Evolutionary conservation across 2,329 filamentous ascomycete species (phyloP).

Genomic region (Fusarium sp.): DNA sequence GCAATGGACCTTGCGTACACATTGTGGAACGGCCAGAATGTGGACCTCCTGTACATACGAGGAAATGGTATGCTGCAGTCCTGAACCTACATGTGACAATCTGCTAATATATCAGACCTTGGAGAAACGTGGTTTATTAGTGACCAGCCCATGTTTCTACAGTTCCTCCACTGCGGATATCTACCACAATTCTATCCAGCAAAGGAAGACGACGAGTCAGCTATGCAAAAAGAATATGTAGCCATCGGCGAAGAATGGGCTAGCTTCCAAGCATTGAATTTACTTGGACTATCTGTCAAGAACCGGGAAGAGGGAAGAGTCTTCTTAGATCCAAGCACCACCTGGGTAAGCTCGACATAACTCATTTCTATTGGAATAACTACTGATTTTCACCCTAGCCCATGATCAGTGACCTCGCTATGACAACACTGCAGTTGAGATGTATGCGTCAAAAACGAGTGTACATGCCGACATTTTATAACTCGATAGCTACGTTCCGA

Average conservation of each 20-base stretch:
- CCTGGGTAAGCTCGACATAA: constrained; percentile 6
- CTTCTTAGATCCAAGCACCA: constrained; percentile 9
- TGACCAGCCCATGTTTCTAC: constrained; percentile 21
- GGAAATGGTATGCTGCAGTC: constrained; percentile 11
- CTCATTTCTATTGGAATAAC: fast-evolving
- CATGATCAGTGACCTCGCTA: constrained; percentile 27
- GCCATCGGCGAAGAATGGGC: constrained; percentile 31
- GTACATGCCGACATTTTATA: constrained; percentile 24
- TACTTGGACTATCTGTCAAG: constrained; percentile 10
- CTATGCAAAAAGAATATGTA: constrained; percentile 23
- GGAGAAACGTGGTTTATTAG: constrained; percentile 37
- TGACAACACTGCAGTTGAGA: constrained; percentile 16
- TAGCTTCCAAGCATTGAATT: constrained; percentile 19
- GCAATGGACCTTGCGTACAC: constrained; percentile 26
- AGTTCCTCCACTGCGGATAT: constrained; percentile 32
- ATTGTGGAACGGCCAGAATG: neutral
- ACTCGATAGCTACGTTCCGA: constrained; percentile 11
- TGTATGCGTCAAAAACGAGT: constrained; percentile 31
- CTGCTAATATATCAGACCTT: constrained; percentile 10
- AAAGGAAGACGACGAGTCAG: neutral
- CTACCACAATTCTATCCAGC: constrained; percentile 24
- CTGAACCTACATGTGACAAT: fast-evolving
- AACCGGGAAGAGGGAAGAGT: constrained; percentile 16
- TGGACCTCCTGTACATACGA: constrained; percentile 24
- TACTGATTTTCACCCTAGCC: neutral